Evolutionary conservation across 768 basidiomycete species (phyloP), one percentile per base, ranked within the genome.

Genomic region (Phlebiopsis gigantea): DNA sequence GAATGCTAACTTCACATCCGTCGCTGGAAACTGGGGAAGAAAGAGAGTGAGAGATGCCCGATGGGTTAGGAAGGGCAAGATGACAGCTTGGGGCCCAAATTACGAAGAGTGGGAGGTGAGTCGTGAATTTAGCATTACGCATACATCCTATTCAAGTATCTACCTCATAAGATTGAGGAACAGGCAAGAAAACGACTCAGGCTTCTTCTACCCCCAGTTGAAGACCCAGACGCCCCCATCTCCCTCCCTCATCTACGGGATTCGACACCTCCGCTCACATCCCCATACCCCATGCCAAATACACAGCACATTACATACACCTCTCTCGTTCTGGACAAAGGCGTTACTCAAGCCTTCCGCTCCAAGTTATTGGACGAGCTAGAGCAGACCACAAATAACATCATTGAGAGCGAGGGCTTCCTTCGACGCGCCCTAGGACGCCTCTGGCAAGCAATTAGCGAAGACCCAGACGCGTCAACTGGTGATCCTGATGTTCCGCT

Each of bases 61-160:
- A 66, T 93, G 90, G 90, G 78, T 88, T 48, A 81, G 90, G 17
- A 81, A 78, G 66, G 89, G 91, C 46, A 93, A 94, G 71, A 82
- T 92, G 57, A 81, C 83, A 26, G 76, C 85, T 14, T 94, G 92
- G 92, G 90, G 89, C 26, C 90, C 91, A 21, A 79, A 81, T 47
- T 82, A 84, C 75, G 90, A 90, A 31, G 90, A 93, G 57, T 91
- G 88, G 86, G 90, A 93, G 83, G 91, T 88, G 65, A 60, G 57
- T 52, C 3, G 31, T 17, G 12, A 34, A 17, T 39, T 39, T 39
- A n/a, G n/a, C n/a, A 19, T 2, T 24, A 14, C 12, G 15, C 15
- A 15, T 46, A 7, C 21, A 45, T 28, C 34, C 44, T 46, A 8
- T n/a, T n/a, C 21, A 53, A 5, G 14, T 22, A 7, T 45, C 17